phyloP scores from a whole-genome alignment of 2,329 filamentous ascomycete genomes.

The Didymella pomorum region DNA sequence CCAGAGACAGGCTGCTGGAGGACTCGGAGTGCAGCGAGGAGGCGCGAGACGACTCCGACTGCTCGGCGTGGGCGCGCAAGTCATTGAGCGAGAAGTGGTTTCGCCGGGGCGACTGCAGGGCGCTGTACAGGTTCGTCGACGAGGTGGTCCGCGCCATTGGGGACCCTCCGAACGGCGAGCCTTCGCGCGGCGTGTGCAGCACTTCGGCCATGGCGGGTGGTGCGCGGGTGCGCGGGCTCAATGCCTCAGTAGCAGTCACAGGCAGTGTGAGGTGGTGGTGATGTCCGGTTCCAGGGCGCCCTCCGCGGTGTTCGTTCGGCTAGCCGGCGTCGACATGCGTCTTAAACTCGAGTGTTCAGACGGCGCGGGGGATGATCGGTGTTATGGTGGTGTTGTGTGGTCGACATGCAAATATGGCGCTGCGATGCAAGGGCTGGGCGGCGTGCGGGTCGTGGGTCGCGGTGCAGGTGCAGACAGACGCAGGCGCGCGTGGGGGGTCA shows the following conservation, averaged over 20 bases:
- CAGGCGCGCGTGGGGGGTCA: slow-evolving; percentile 11
- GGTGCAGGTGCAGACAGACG: neutral
- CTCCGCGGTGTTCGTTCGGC: slow-evolving; percentile 32
- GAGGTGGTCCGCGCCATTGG: slow-evolving; percentile 53
- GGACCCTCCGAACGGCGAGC: slow-evolving; percentile 46
- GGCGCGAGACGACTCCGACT: slow-evolving; percentile 50
- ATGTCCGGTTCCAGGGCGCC: slow-evolving; percentile 36
- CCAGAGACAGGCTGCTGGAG: slow-evolving; percentile 69
- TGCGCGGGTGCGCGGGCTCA: slow-evolving; percentile 24
- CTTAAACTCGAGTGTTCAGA: slow-evolving; percentile 24
- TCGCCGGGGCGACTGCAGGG: slow-evolving; percentile 43
- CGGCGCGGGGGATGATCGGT: slow-evolving; percentile 11
- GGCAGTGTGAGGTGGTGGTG: slow-evolving; percentile 22
- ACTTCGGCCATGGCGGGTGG: slow-evolving; percentile 52
- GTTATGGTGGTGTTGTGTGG: slow-evolving; percentile 26
- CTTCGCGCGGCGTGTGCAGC: slow-evolving; percentile 35
- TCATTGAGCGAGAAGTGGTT: slow-evolving; percentile 48
- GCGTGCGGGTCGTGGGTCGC: slow-evolving; percentile 3
- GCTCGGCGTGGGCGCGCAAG: slow-evolving; percentile 46
- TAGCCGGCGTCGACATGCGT: slow-evolving; percentile 46
- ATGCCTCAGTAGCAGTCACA: slow-evolving; percentile 35
- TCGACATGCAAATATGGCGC: slow-evolving; percentile 18
- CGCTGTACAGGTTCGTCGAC: slow-evolving; percentile 55
- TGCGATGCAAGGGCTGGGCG: slow-evolving; percentile 20
- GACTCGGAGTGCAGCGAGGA: slow-evolving; percentile 70